Percentiles rank a stretch among this genome's conserved stretches.
Evolutionary conservation across 495 filamentous ascomycete genomes (phyloP).

Genomic region (Trichoderma parareesei): DNA sequence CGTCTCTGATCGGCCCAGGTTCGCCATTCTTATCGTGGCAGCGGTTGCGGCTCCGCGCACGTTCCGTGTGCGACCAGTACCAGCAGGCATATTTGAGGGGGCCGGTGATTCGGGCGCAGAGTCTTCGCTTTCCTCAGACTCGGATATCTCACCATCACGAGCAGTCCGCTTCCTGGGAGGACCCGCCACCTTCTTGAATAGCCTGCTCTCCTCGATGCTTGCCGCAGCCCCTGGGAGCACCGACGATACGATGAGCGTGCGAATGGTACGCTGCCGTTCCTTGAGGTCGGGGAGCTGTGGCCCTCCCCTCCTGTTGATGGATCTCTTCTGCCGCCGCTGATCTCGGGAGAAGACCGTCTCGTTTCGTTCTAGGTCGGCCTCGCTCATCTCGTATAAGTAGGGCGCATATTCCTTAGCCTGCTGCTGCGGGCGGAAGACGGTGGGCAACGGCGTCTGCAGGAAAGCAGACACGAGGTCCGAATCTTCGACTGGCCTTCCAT

Average conservation of each 20-base stretch:
- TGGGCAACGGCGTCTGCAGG: constrained; percentile 72
- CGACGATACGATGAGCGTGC: constrained; percentile 82
- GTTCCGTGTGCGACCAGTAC: constrained; percentile 76
- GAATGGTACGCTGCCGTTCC: constrained; percentile 83
- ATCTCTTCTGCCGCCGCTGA: constrained; percentile 87
- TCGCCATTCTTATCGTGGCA: constrained; percentile 66
- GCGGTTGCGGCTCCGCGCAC: constrained; percentile 80
- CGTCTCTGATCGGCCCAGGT: constrained; percentile 78
- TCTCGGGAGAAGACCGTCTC: constrained; percentile 90
- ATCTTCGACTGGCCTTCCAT: constrained; percentile 88
- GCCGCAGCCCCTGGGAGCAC: constrained; percentile 79
- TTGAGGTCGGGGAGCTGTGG: constrained; percentile 94
- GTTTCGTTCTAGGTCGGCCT: constrained; percentile 80
- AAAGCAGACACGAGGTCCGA: constrained; percentile 78
- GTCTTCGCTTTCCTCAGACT: constrained; percentile 81
- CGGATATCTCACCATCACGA: constrained; percentile 71
- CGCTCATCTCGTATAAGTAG: constrained; percentile 86
- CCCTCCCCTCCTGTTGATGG: constrained; percentile 86
- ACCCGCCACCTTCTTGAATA: constrained; percentile 60
- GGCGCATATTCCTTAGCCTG: constrained; percentile 88
- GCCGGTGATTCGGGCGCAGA: constrained; percentile 83
- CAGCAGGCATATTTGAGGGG: constrained; percentile 55
- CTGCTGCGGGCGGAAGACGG: constrained; percentile 79
- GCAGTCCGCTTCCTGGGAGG: constrained; percentile 46
- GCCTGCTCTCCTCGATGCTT: constrained; percentile 72